phyloP scores from a whole-genome alignment of 1,284 basidiomycete genomes.

The Trichosporon coremiiforme region DNA sequence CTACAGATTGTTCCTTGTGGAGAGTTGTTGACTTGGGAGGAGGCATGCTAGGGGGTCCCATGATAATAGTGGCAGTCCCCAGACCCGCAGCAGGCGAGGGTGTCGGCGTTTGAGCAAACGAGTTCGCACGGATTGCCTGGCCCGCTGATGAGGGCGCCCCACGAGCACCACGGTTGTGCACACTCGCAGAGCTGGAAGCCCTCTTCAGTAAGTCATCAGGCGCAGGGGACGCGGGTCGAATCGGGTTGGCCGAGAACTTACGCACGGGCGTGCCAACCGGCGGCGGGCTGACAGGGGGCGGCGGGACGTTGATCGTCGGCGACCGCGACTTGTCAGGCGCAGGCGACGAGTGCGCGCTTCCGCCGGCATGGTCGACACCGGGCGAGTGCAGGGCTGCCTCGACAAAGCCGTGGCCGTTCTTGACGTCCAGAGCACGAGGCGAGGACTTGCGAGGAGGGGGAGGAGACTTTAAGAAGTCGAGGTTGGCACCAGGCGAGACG shows the following conservation, averaged over 20 bases:
- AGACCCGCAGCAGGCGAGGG: constrained; percentile 15
- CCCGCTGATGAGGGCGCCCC: constrained; percentile 11
- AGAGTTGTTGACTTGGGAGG: constrained; percentile 60
- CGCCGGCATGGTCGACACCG: constrained; percentile 32
- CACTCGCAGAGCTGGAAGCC: constrained; percentile 73
- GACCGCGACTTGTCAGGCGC: constrained; percentile 75
- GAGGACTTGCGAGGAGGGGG: constrained; percentile 34
- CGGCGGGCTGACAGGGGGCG: constrained; percentile 77
- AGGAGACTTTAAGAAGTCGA: constrained; percentile 57
- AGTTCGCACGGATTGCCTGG: constrained; percentile 51
- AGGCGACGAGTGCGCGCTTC: constrained; percentile 34
- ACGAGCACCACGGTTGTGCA: constrained; percentile 14
- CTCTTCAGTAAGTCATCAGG: constrained; percentile 83
- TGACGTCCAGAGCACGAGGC: constrained; percentile 20
- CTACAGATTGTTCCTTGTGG: constrained; percentile 18
- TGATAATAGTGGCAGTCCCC: constrained; percentile 59
- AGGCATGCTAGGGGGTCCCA: constrained; percentile 71
- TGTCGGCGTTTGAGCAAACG: constrained; percentile 2
- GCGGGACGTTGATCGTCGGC: constrained; percentile 80
- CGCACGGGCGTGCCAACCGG: constrained; percentile 60
- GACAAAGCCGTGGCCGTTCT: constrained; percentile 10
- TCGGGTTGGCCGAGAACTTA: constrained; percentile 57
- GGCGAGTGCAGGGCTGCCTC: constrained; percentile 40
- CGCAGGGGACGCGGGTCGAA: constrained; percentile 82
- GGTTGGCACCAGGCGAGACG: constrained; percentile 48